Conservation (phyloP, 805 yeast species). For the Lipomyces japonicus region DNA sequence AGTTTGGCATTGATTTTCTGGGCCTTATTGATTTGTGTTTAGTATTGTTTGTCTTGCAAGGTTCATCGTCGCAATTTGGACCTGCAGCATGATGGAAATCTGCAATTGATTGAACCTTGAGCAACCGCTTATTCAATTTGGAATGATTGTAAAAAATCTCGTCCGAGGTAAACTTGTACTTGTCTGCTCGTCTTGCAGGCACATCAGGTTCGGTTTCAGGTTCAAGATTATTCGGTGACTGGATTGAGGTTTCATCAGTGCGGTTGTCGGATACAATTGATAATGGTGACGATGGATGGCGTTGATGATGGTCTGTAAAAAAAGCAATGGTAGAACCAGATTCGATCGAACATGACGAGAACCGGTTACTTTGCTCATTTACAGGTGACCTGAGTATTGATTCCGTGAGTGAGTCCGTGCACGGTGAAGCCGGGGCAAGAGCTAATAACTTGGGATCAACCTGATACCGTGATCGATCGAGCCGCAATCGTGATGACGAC, state of each 20-base stretch:
- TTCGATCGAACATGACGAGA: neutral
- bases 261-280: neutral
- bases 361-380: neutral
- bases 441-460: conserved; percentile 9
- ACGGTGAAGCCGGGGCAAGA: conserved; percentile 2
- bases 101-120: neutral
- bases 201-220: no score
- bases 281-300: neutral
- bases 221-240: no score
- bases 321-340: neutral
- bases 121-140: neutral
- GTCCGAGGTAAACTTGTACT: neutral
- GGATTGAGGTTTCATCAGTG: no score
- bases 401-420: no score
- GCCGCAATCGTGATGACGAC: neutral
- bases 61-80: conserved; percentile 4
- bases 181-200: neutral
- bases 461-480: conserved; percentile 4
- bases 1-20: conserved; percentile 17
- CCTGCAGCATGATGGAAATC: neutral
- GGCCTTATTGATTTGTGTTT: neutral
- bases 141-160: neutral
- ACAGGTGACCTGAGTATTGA: neutral
- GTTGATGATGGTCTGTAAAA: neutral
- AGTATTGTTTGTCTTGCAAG: neutral